Base-by-base conservation (phyloP, 148 eudicot genomes). In the Pharnaceum exiguum region DNA sequence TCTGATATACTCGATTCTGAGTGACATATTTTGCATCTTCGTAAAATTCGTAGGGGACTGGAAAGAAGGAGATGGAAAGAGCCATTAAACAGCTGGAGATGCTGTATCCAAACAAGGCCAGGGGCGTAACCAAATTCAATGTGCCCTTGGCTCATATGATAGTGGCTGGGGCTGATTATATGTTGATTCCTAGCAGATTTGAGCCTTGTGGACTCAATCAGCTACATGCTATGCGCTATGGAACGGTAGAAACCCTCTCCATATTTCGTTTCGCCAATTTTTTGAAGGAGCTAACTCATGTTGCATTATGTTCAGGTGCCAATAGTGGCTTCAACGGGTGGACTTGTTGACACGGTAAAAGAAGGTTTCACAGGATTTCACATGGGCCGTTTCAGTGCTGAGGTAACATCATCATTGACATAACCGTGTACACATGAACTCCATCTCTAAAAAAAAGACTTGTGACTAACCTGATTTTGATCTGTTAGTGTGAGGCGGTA, bases 141-240 rank as follows among this genome's bases (percentile, higher is more conserved):
- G 79, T 73, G 5, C 77, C 89, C 0, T 66, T 91, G 62, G 95
- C 97, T 50, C 97, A 87, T 61, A 77, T 73, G 87, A 87, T 91
- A 35, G 78, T 67, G 22, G 95, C 93, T 16, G 97, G 96, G 5
- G 85, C 77, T 52, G 97, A 91, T 61, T 91, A 65, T 43, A 82
- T 91, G 75, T 57, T 91, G 51, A 49, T 91, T 9, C 97, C 97
- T 0, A 91, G 97, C 45, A 82, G 97, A 69, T 91, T 91, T 42
- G 97, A 91, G 61, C 97, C 97, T n/a, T 87, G 96, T 63, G 97
- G 97, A 45, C 94, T 91, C 46, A 91, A 82, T 60, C 97, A 91
- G 48, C 74, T 91, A 17, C 80, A 80, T 18, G 82, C 96, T 32
- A 85, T 91, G 95, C 77, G 82, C 43, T 91, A 91, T 70, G 97